A percentile compares a stretch with the other conserved stretches of the same genome.
phyloP scores from a whole-genome alignment of 495 filamentous ascomycete genomes.

The Talaromyces adpressus region DNA sequence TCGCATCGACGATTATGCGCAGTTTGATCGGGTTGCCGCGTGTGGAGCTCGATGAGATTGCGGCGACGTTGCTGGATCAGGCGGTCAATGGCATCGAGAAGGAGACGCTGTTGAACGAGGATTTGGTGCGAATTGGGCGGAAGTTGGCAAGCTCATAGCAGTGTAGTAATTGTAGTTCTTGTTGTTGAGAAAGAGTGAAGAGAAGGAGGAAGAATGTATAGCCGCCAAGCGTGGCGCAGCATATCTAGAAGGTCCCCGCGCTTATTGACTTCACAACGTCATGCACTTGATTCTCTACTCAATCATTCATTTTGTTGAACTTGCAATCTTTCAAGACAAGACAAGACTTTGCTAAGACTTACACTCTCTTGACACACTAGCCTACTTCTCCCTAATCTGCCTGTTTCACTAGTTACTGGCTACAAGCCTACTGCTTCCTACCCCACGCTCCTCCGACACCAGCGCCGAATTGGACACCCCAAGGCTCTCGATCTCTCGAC shows the following conservation, averaged over 20 bases:
- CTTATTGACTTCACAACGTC: background rate
- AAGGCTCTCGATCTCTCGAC: background rate
- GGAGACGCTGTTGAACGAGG: slow-evolving; percentile 37
- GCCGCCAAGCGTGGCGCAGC: slow-evolving; percentile 6
- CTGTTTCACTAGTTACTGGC: background rate
- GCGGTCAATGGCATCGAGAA: slow-evolving; percentile 38
- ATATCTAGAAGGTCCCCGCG: background rate
- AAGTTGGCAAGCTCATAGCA: background rate
- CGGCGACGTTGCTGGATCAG: slow-evolving; percentile 38
- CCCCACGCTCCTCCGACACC: background rate
- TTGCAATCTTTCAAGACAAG: background rate
- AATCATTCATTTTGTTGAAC: background rate
- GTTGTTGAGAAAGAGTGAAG: background rate
- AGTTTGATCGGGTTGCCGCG: slow-evolving; percentile 19
- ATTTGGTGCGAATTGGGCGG: slow-evolving; percentile 35
- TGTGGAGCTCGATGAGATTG: slow-evolving; percentile 28
- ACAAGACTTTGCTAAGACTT: background rate
- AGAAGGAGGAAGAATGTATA: background rate
- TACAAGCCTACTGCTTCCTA: background rate
- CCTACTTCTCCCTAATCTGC: background rate
- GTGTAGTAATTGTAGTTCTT: background rate
- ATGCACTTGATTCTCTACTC: background rate
- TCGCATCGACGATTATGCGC: slow-evolving; percentile 8
- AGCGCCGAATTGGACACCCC: too few relatives aligned
- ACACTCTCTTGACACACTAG: background rate